A percentile compares a stretch with the other conserved stretches of the same genome.
These are phyloP conservation scores for Paspalum notatum DNA, from an alignment of 176 grass and related monocot species.

Conservation along the genomic window DNA sequence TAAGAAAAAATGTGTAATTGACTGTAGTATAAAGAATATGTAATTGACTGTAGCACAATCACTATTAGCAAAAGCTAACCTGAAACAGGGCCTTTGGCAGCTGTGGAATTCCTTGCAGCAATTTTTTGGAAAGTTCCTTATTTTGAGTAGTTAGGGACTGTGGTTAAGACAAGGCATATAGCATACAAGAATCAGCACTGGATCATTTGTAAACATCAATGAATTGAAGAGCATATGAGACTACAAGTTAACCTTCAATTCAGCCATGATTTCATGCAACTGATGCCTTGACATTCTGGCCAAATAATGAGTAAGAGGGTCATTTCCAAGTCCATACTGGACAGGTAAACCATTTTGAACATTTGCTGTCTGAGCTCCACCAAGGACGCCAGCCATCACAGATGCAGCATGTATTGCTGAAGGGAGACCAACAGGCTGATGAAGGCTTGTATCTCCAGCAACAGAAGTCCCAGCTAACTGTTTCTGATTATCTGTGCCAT, in stretches of 20 bases:
- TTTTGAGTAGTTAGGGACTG: conserved; percentile 81
- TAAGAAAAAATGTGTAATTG: conserved; percentile 19
- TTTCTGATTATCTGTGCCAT: conserved; percentile 62
- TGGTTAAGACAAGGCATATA: conserved; percentile 10
- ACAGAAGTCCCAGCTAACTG: conserved; percentile 45
- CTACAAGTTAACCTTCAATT: conserved; percentile 73
- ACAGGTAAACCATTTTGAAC: conserved; percentile 65
- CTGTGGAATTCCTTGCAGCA: conserved; percentile 73
- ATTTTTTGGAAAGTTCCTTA: conserved; percentile 58
- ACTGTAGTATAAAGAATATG: conserved; percentile 13
- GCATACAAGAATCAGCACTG: conserved; percentile 29
- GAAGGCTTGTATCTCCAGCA: conserved; percentile 57
- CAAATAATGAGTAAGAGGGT: conserved; percentile 91
- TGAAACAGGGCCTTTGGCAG: conserved; percentile 91
- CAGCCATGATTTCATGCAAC: conserved; percentile 79
- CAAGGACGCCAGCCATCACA: conserved; percentile 73
- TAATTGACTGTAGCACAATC: neutral
- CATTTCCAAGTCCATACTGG: conserved; percentile 76
- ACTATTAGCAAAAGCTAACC: conserved; percentile 50
- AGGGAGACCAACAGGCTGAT: conserved; percentile 81
- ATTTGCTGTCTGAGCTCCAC: conserved; percentile 74
- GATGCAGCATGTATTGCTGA: conserved; percentile 74
- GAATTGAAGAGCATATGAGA: conserved; percentile 10
- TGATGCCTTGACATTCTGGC: conserved; percentile 87
- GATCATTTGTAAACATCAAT: conserved; percentile 18